Percentiles rank a stretch among this genome's conserved stretches.
Conservation (phyloP, 768 basidiomycete genomes). For the Tulasnella sp. region DNA sequence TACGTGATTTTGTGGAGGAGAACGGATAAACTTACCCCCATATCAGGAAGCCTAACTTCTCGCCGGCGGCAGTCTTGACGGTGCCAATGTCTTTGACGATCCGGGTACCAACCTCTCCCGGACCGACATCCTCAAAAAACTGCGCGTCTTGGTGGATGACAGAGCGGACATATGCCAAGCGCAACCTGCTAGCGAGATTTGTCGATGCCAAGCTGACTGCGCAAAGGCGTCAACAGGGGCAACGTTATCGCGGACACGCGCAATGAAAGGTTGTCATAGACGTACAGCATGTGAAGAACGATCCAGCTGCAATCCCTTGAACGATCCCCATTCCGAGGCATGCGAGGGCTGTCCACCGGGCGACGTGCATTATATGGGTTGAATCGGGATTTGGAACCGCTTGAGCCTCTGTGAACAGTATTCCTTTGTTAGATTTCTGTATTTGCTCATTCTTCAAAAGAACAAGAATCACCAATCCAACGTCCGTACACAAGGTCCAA, state of each 20-base stretch:
- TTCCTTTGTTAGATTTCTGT: background rate
- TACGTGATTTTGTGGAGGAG: conserved; percentile 1
- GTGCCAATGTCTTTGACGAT: conserved; percentile 16
- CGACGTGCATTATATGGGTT: background rate
- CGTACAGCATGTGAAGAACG: conserved; percentile 10
- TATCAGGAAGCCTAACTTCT: conserved; percentile 19
- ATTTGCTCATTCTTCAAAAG: background rate
- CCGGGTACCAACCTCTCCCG: conserved; percentile 21
- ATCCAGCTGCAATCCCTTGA: background rate
- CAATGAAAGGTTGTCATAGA: background rate
- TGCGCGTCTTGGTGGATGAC: conserved; percentile 19
- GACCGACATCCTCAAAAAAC: conserved; percentile 22
- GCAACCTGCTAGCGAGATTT: background rate
- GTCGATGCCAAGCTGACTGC: conserved; percentile 3
- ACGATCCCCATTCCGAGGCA: conserved; percentile 1
- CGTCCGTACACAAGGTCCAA: background rate
- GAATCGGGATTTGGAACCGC: background rate
- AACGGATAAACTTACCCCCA: conserved; percentile 9
- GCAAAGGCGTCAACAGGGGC: background rate
- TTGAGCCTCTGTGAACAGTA: background rate
- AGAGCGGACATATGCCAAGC: conserved; percentile 21
- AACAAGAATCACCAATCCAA: background rate
- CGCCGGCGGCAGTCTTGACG: conserved; percentile 20
- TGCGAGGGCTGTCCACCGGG: conserved; percentile 1
- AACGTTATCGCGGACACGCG: background rate